Evolutionary conservation across 2,329 filamentous ascomycete species (phyloP).

Genomic region (Magnaporthales sp.): DNA sequence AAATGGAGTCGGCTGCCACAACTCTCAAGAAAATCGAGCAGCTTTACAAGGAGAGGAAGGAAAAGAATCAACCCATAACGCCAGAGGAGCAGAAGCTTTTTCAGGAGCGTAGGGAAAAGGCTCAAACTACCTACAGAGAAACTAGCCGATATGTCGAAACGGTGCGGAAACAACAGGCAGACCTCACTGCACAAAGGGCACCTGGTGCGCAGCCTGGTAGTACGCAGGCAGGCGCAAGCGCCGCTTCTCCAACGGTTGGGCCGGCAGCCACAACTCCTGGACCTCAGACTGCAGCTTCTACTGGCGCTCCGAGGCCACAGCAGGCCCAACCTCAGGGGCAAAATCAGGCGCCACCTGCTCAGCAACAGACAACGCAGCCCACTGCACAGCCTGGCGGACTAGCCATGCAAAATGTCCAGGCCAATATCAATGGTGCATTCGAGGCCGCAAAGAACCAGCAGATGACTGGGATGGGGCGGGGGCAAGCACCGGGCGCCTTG

Average conservation of each 20-base stretch:
- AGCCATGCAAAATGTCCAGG: slow-evolving; percentile 22
- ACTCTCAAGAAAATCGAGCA: slow-evolving; percentile 33
- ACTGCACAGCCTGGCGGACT: slow-evolving; percentile 19
- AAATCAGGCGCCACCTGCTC: slow-evolving; percentile 2
- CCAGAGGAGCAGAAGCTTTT: slow-evolving; percentile 38
- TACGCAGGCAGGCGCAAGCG: neutral
- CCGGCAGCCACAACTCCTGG: slow-evolving; percentile 5
- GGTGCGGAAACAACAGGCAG: slow-evolving; percentile 36
- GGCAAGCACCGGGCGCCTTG: slow-evolving; percentile 14
- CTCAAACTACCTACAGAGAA: slow-evolving; percentile 35
- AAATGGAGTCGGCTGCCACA: slow-evolving; percentile 37
- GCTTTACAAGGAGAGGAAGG: slow-evolving; percentile 30
- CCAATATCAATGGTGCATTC: slow-evolving; percentile 33
- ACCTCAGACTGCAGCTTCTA: slow-evolving; percentile 4
- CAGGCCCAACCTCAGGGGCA: slow-evolving; percentile 6
- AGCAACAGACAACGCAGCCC: slow-evolving; percentile 14
- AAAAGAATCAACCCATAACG: slow-evolving; percentile 32
- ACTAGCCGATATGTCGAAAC: slow-evolving; percentile 38
- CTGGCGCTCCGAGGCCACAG: slow-evolving; percentile 4
- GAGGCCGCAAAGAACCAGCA: slow-evolving; percentile 38
- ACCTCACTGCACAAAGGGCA: slow-evolving; percentile 16
- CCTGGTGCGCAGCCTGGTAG: slow-evolving; percentile 8
- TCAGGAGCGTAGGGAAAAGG: slow-evolving; percentile 32
- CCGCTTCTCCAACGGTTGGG: slow-evolving; percentile 2
- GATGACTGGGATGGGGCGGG: slow-evolving; percentile 15